A percentile compares a stretch with the other conserved stretches of the same genome.
Evolutionary conservation across 371 early-diverging fungal genomes (phyloP).

Genomic region (Mortierella sp.): DNA sequence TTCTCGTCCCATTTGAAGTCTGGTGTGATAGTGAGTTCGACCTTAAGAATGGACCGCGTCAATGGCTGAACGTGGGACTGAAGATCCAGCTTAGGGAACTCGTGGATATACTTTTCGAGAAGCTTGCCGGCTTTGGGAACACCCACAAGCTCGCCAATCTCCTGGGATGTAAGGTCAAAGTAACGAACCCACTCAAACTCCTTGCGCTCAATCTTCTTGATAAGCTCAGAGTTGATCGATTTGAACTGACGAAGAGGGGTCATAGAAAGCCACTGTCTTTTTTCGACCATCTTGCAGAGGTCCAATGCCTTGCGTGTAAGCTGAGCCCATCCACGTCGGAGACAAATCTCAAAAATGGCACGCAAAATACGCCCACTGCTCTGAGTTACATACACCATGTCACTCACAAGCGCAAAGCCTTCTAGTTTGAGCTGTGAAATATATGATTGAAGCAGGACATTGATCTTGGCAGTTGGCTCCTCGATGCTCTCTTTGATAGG

Average conservation of each 20-base stretch:
- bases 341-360: constrained; percentile 96
- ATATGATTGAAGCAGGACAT: constrained; percentile 95
- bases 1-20: constrained; percentile 95
- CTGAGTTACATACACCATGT: constrained; percentile 98
- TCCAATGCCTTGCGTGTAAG: constrained; percentile 87
- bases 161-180: constrained; percentile 89
- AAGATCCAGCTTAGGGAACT: constrained; percentile 93
- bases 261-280: constrained; percentile 96
- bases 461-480: constrained; percentile 94
- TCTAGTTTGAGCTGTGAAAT: constrained; percentile 92
- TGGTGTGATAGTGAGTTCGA: constrained; percentile 93
- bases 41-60: constrained; percentile 88
- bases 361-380: constrained; percentile 94
- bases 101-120: constrained; percentile 89
- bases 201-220: constrained; percentile 92
- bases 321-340: constrained; percentile 96
- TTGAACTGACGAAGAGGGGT: constrained; percentile 94
- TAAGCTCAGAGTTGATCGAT: constrained; percentile 84
- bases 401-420: constrained; percentile 95
- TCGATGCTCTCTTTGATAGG: constrained; percentile 94
- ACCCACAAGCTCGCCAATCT: constrained; percentile 93
- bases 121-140: constrained; percentile 90
- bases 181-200: constrained; percentile 96
- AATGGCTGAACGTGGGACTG: constrained; percentile 94
- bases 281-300: constrained; percentile 92